These are phyloP conservation scores for Cladosporium sp. DNA, from an alignment of 2,329 filamentous ascomycete genomes.

Conservation along the genomic window DNA sequence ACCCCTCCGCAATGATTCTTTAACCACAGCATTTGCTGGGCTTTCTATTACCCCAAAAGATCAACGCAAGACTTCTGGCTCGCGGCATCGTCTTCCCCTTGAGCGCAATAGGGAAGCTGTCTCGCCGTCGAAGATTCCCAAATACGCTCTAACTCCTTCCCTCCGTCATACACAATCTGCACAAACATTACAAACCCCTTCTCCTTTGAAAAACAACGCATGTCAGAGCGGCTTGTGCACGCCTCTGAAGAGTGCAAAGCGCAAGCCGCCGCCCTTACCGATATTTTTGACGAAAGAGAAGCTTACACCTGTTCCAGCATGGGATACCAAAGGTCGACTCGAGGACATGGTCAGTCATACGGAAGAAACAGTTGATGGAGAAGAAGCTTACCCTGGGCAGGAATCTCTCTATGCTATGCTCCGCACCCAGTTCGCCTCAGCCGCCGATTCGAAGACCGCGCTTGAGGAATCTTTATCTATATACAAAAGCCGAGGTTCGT, in stretches of 20 bases:
- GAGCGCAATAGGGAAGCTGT: constrained; percentile 34
- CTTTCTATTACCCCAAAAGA: constrained; percentile 30
- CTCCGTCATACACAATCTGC: constrained; percentile 35
- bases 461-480: constrained; percentile 73
- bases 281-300: constrained; percentile 65
- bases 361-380: not conserved
- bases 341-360: constrained; percentile 57
- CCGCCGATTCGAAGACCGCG: constrained; percentile 65
- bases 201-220: constrained; percentile 32
- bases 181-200: constrained; percentile 32
- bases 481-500: constrained; percentile 73
- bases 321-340: constrained; percentile 77
- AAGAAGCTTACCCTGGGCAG: constrained; percentile 13
- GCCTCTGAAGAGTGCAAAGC: constrained; percentile 26
- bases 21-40: constrained; percentile 32
- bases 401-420: constrained; percentile 72
- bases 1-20: constrained; percentile 32
- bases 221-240: constrained; percentile 32
- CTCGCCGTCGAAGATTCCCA: constrained; percentile 38
- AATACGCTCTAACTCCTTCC: constrained; percentile 33
- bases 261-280: constrained; percentile 55
- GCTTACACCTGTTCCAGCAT: constrained; percentile 61
- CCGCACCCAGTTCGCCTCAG: constrained; percentile 69
- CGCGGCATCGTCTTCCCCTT: constrained; percentile 32
- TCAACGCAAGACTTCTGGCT: constrained; percentile 6